These are phyloP conservation scores for Hirschioporus abietinus DNA, from an alignment of 768 basidiomycete species.

Conservation along the genomic window DNA sequence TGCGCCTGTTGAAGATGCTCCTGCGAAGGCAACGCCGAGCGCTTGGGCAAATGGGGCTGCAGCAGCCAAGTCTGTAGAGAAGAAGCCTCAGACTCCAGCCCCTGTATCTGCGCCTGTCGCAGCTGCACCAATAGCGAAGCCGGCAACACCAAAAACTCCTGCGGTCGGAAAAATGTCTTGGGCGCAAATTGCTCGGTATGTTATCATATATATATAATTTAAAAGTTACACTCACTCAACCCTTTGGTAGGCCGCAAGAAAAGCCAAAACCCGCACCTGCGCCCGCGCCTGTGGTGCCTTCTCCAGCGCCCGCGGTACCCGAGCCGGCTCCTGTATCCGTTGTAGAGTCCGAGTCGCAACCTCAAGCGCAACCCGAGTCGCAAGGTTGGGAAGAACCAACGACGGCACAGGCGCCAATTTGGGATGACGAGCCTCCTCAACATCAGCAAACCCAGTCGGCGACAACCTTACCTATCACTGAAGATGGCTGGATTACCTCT, in stretches of 20 bases:
- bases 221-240: too few relatives aligned
- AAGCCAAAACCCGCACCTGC: constrained; percentile 27
- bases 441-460: constrained; percentile 23
- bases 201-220: constrained; percentile 6
- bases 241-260: constrained; percentile 14
- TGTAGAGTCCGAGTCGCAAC: constrained; percentile 15
- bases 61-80: constrained; percentile 1
- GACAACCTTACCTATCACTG: not conserved
- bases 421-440: constrained; percentile 58
- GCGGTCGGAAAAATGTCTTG: constrained; percentile 77
- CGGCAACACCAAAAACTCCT: constrained; percentile 47
- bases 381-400: constrained; percentile 69
- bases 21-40: constrained; percentile 20
- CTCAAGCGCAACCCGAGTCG: constrained; percentile 13
- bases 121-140: not conserved
- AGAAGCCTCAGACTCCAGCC: constrained; percentile 3
- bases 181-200: constrained; percentile 79
- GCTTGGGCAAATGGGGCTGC: constrained; percentile 1
- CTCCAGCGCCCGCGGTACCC: constrained; percentile 23
- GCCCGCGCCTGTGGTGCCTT: constrained; percentile 24
- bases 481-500: constrained; percentile 14
- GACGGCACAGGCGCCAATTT: constrained; percentile 58
- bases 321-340: constrained; percentile 13
- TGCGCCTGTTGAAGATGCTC: constrained; percentile 8
- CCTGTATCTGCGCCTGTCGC: constrained; percentile 2